Evolutionary conservation across 345 rosid species (phyloP).

Genomic region (Syzygium jambos): DNA sequence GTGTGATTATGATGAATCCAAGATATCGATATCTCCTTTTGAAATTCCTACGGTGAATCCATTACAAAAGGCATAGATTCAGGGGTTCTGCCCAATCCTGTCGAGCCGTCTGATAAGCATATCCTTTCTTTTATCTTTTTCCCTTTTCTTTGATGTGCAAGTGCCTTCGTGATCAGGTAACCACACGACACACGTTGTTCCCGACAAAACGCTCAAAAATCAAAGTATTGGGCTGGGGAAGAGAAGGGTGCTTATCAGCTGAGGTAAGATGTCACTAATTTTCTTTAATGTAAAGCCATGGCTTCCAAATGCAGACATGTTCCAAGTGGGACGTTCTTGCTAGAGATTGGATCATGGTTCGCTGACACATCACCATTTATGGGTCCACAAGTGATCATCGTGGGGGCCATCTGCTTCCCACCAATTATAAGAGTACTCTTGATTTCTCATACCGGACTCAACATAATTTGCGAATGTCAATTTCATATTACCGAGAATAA

Average conservation of each 20-base stretch:
- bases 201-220: not conserved
- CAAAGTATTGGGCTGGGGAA: not conserved
- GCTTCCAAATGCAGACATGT: not conserved
- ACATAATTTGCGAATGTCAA: not conserved
- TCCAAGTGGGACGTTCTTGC: not conserved
- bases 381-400: not conserved
- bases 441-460: not conserved
- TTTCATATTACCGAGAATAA: not conserved
- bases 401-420: not conserved
- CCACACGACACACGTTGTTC: not conserved
- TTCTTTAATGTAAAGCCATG: not conserved
- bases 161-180: not conserved
- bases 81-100: not conserved
- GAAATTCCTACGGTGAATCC: not conserved
- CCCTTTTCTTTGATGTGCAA: not conserved
- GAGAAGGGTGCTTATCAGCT: constrained; percentile 1
- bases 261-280: constrained; percentile 16
- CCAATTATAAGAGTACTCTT: not conserved
- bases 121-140: not conserved
- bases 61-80: not conserved
- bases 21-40: not conserved
- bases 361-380: not conserved
- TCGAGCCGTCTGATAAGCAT: not conserved
- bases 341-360: not conserved
- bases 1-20: not conserved